These are phyloP conservation scores for Pilasporangium apinafurcum DNA, from an alignment of 352 stramenopile species.

Conservation along the genomic window DNA sequence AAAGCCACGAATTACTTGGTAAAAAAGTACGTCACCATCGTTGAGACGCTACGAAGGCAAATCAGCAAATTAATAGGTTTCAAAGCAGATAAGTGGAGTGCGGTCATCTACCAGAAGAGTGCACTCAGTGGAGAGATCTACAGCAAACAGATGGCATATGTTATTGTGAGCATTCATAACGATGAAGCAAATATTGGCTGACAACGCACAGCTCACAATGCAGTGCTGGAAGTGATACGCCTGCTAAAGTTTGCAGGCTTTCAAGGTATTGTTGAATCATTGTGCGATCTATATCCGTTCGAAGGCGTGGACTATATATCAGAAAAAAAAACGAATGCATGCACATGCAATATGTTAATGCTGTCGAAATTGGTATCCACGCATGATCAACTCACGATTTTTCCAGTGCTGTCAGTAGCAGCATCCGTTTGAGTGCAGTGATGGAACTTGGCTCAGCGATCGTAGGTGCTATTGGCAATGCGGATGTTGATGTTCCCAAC, in stretches of 20 bases:
- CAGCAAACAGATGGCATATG: background rate
- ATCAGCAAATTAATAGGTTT: background rate
- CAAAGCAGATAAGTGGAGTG: background rate
- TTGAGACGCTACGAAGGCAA: slow-evolving; percentile 21
- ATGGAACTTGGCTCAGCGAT: background rate
- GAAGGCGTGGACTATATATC: slow-evolving; percentile 20
- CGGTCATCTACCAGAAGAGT: slow-evolving; percentile 23
- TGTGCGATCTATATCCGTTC: slow-evolving; percentile 47
- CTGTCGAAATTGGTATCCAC: background rate
- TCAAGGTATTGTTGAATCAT: slow-evolving; percentile 46
- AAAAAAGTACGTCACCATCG: slow-evolving; percentile 67
- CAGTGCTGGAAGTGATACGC: slow-evolving; percentile 28
- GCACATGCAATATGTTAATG: background rate
- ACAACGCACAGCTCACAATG: slow-evolving; percentile 34
- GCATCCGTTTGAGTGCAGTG: slow-evolving; percentile 20
- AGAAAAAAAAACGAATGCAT: background rate
- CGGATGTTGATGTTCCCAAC: background rate
- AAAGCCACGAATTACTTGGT: slow-evolving; percentile 22
- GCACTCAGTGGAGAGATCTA: slow-evolving; percentile 58
- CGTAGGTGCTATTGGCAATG: no score
- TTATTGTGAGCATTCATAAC: background rate
- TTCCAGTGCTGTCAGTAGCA: slow-evolving; percentile 39
- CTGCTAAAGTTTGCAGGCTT: slow-evolving; percentile 27
- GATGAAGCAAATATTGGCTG: background rate
- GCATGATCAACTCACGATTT: slow-evolving; percentile 22